phyloP scores from a whole-genome alignment of 1,284 basidiomycete species.

The Neotropicomus parvogracilis region DNA sequence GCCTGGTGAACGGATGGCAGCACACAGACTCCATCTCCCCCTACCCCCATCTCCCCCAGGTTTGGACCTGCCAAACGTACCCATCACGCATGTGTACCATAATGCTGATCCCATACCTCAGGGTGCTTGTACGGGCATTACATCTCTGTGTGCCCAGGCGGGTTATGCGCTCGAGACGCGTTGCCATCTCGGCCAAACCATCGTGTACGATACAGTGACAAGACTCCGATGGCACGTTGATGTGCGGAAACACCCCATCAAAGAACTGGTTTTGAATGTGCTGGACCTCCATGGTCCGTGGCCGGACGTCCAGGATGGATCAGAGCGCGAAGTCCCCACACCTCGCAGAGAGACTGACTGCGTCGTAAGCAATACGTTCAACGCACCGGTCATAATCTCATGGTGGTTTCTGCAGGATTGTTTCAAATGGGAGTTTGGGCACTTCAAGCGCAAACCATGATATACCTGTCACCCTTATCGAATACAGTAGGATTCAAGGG shows the following conservation, averaged over 20 bases:
- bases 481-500: no score
- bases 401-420: constrained; percentile 50
- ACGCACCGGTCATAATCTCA: constrained; percentile 1
- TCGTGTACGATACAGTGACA: constrained; percentile 82
- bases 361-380: constrained; percentile 42
- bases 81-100: constrained; percentile 75
- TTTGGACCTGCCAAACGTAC: constrained; percentile 33
- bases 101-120: constrained; percentile 80
- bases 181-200: constrained; percentile 67
- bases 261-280: constrained; percentile 71
- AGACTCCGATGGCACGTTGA: constrained; percentile 83
- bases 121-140: constrained; percentile 68
- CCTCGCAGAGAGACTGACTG: constrained; percentile 55
- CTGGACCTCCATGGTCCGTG: constrained; percentile 56
- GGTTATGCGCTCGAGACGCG: constrained; percentile 72
- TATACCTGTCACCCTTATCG: no score
- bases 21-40: constrained; percentile 81
- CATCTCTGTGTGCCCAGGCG: constrained; percentile 60
- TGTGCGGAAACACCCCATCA: constrained; percentile 80
- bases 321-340: constrained; percentile 47
- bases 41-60: constrained; percentile 45
- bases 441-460: constrained; percentile 37
- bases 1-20: constrained; percentile 87
- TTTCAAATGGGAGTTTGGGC: constrained; percentile 70
- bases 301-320: constrained; percentile 34